Evolutionary conservation across 225 moss, liverwort and hornwort species (phyloP), one percentile per base, ranked within the genome.

Genomic region (Polytrichum commune): DNA sequence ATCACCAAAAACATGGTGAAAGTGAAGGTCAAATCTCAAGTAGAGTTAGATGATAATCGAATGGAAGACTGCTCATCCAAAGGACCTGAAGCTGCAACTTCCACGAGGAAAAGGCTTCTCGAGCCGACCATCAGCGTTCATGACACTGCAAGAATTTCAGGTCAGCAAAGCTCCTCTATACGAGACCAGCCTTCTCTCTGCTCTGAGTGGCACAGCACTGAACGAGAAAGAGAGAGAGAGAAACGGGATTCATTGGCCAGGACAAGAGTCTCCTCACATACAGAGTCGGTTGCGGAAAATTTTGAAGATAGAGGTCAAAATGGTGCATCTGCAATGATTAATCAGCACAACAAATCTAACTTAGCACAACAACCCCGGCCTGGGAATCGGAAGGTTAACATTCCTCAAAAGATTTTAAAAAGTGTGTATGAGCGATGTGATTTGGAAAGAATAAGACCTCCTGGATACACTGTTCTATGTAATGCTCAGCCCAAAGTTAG

Each of bases 371-470:
- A 66, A 13, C 0, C 9, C 0, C 0, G 18, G 23, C 0, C 19
- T 26, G 5, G 60, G 30, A 64, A 65, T 24, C 79, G 64, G 53
- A 69, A 70, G 5, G 3, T 35, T 26, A 65, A 73, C 4, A 63
- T 63, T 63, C 26, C 19, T 4, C 38, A 67, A 25, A 18, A 29
- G 3, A 77, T 79, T 2, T 29, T 80, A 38, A 64, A 77, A 77
- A 79, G 77, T 77, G 68, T 80, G 18, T 83, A 77, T 20, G 8
- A 83, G 68, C 73, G 65, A 55, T 83, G 77, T n/a, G 6, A 74
- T 74, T 72, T 74, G 4, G 68, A 74, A 65, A 55, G 25, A 35
- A n/a, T 62, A 7, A 74, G 74, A 72, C 70, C 28, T 26, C 65
- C 0, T 18, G 64, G 83, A 35, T 83, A 80, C 7, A 55, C 55